Evolutionary conservation across 768 basidiomycete genomes (phyloP).

Genomic region (Zangia roseola): DNA sequence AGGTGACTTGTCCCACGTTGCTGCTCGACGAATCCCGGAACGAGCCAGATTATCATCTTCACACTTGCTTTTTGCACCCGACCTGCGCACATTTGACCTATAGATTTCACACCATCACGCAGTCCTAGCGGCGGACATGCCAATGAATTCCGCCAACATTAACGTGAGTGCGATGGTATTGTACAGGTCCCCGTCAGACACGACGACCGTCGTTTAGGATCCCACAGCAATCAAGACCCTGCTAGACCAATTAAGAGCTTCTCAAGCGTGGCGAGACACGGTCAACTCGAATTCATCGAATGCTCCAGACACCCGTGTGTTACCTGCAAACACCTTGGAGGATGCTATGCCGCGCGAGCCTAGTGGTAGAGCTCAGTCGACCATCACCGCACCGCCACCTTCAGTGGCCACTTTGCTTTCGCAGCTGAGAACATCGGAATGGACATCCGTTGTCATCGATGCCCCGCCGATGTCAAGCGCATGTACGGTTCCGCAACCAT

Average conservation of each 20-base stretch:
- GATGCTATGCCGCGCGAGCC: slow-evolving; percentile 5
- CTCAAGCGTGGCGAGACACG: slow-evolving; percentile 66
- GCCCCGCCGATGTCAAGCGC: slow-evolving; percentile 11
- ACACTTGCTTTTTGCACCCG: no score
- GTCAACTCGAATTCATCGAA: slow-evolving; percentile 18
- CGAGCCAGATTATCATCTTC: no score
- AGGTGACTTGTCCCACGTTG: no score
- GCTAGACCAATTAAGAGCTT: slow-evolving; percentile 64
- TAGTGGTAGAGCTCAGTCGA: background rate
- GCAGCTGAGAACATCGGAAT: slow-evolving; percentile 46
- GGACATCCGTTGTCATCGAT: slow-evolving; percentile 11
- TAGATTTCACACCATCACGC: no score
- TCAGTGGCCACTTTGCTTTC: slow-evolving; percentile 64
- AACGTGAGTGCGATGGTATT: slow-evolving; percentile 41
- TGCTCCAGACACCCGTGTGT: slow-evolving; percentile 4
- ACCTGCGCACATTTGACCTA: no score
- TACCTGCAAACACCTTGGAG: slow-evolving; percentile 4
- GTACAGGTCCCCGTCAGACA: background rate
- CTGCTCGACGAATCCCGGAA: no score
- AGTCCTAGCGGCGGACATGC: background rate
- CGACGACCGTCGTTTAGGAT: slow-evolving; percentile 46
- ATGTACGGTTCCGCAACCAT: slow-evolving; percentile 4
- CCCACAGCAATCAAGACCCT: slow-evolving; percentile 64
- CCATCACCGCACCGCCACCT: slow-evolving; percentile 24
- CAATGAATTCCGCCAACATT: slow-evolving; percentile 54